A percentile compares a stretch with the other conserved stretches of the same genome.
These are phyloP conservation scores for Pittosporum tobira DNA, from an alignment of 129 eudicot genomes.

Conservation along the genomic window DNA sequence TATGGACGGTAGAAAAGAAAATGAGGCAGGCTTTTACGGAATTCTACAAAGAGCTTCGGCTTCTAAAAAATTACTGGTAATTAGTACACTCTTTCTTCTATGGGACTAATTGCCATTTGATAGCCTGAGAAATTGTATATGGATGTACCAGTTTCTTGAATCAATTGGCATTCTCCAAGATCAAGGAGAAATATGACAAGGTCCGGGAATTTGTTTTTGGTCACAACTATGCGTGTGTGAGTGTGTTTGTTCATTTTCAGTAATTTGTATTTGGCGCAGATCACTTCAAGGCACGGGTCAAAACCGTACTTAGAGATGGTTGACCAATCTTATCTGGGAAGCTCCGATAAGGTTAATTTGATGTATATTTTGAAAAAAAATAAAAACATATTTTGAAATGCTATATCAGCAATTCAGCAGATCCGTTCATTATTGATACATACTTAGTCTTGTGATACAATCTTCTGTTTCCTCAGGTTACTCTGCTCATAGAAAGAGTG, in stretches of 20 bases:
- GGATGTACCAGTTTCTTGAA: conserved; percentile 47
- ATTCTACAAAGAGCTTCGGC: conserved; percentile 48
- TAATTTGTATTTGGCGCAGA: conserved; percentile 28
- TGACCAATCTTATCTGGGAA: conserved; percentile 49
- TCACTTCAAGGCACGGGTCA: conserved; percentile 53
- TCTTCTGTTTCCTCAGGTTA: conserved; percentile 29
- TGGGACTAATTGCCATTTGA: too few species aligned
- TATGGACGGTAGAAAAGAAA: conserved; percentile 29
- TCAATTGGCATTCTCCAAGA: conserved; percentile 62
- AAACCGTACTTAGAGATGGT: conserved; percentile 55
- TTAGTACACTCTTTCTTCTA: neutral
- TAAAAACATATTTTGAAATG: too few species aligned
- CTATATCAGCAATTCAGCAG: too few species aligned
- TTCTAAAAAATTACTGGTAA: conserved; percentile 59
- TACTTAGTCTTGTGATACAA: too few species aligned
- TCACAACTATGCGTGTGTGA: neutral
- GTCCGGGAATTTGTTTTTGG: conserved; percentile 15
- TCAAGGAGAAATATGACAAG: conserved; percentile 77
- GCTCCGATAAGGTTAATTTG: conserved; percentile 58
- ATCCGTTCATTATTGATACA: too few species aligned
- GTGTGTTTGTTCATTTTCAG: neutral
- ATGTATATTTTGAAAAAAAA: neutral
- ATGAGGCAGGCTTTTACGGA: conserved; percentile 49
- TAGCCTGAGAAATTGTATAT: neutral
- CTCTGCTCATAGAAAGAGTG: conserved; percentile 34